Evolutionary conservation across 1,284 basidiomycete genomes (phyloP).

Genomic region (Sanguinoderma infundibulare): DNA sequence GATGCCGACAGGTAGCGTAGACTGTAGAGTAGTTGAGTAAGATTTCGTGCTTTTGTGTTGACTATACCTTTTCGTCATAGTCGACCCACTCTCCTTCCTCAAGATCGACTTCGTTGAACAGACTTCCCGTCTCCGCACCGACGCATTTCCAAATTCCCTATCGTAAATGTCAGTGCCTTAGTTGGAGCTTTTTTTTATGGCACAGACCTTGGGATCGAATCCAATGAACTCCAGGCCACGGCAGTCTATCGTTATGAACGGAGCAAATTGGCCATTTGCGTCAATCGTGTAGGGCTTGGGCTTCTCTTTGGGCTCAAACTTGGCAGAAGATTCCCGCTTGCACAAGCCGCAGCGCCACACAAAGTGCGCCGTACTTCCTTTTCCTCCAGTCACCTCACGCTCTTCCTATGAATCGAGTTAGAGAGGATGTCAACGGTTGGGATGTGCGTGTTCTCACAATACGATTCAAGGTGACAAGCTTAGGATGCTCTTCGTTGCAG

Average conservation of each 20-base stretch:
- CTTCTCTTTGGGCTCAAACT: slow-evolving; percentile 61
- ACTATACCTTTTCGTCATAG: slow-evolving; percentile 78
- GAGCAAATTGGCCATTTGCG: slow-evolving; percentile 59
- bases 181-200: not conserved
- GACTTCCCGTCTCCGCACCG: slow-evolving; percentile 55
- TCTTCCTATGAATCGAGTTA: slow-evolving; percentile 53
- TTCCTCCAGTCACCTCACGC: slow-evolving; percentile 64
- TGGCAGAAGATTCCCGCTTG: slow-evolving; percentile 80
- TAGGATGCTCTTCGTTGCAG: slow-evolving; percentile 76
- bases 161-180: not conserved
- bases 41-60: not conserved
- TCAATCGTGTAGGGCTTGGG: slow-evolving; percentile 63
- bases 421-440: not conserved
- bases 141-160: slow-evolving; percentile 76
- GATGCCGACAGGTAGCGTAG: slow-evolving; percentile 64
- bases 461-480: slow-evolving; percentile 70
- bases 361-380: slow-evolving; percentile 71
- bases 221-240: slow-evolving; percentile 76
- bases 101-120: slow-evolving; percentile 68
- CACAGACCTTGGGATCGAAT: slow-evolving; percentile 67
- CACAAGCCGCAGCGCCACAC: slow-evolving; percentile 80
- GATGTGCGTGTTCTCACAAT: slow-evolving; percentile 56
- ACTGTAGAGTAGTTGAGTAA: slow-evolving; percentile 43
- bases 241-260: slow-evolving; percentile 73
- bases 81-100: slow-evolving; percentile 75